phyloP scores from a whole-genome alignment of 805 yeast species.

The Wickerhamiella alocasiicola region DNA sequence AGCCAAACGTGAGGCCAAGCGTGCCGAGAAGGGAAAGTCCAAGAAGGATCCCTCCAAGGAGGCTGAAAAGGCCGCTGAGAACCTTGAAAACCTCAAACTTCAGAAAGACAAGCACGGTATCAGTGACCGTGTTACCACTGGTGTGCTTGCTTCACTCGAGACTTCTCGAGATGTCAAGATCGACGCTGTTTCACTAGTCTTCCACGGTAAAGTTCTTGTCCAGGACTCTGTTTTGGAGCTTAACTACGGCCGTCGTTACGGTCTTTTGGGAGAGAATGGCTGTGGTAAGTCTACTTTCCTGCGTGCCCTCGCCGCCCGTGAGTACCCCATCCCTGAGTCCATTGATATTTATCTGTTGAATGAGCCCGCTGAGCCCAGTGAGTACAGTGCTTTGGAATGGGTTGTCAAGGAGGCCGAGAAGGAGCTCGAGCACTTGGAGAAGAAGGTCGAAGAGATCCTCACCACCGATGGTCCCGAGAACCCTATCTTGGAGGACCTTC shows the following conservation, averaged over 20 bases:
- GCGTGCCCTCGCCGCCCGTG: constrained; percentile 89
- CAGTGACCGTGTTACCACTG: constrained; percentile 95
- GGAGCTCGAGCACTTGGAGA: constrained; percentile 84
- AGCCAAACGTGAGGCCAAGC: constrained; percentile 97
- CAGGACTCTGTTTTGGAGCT: constrained; percentile 88
- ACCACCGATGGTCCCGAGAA: constrained; percentile 92
- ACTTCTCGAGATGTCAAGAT: constrained; percentile 92
- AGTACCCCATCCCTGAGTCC: constrained; percentile 84
- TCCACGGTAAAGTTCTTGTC: constrained; percentile 94
- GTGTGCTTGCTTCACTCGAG: constrained; percentile 78
- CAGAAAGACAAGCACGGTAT: constrained; percentile 91
- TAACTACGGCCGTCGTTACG: constrained; percentile 95
- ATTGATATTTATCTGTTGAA: constrained; percentile 87
- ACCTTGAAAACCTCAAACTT: constrained; percentile 72
- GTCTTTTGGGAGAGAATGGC: constrained; percentile 95
- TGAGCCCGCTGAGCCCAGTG: constrained; percentile 96
- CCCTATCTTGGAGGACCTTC: constrained; percentile 68
- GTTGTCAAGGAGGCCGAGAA: constrained; percentile 94
- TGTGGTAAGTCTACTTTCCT: constrained; percentile 96
- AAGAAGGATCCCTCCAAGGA: constrained; percentile 44
- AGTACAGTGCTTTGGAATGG: constrained; percentile 83
- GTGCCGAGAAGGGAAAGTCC: constrained; percentile 68
- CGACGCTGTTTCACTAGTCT: constrained; percentile 77
- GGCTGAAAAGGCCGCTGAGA: constrained; percentile 39
- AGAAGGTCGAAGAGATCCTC: constrained; percentile 76